Evolutionary conservation across 2,329 filamentous ascomycete species (phyloP), one percentile per base, ranked within the genome.

Genomic region (Aspergillus ruber): DNA sequence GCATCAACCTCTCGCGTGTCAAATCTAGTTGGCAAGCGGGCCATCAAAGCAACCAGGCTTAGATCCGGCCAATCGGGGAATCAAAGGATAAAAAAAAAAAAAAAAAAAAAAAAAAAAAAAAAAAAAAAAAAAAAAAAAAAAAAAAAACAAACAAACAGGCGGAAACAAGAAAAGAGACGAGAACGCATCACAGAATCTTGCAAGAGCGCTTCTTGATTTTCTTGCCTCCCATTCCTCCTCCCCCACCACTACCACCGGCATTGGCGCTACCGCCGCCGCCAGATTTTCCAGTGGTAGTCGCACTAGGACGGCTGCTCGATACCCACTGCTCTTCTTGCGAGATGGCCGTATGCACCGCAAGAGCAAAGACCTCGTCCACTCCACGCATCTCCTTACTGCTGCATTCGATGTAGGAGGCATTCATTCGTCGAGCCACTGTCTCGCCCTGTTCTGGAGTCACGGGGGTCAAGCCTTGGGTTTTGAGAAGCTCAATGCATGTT

Each of bases 401-500:
- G 79, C 93, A 98, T 74, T 98, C 93, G 81, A 95, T 91, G 74
- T 98, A 98, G 63, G 84, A 80, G 10, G 93, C 93, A 54, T 84
- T 84, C 93, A 98, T 98, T 74, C 91, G 93, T 63, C 85, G 81
- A 47, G 93, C 90, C 21, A 98, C 90, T 7, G 82, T 80, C 65
- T 86, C 81, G 54, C 91, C 93, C 71, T 98, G 91, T 60, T 95
- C 88, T 44, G 84, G 83, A 1, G 90, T 96, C 43, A 98, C 91
- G 4, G 93, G 93, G 2, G 91, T 97, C 50, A 98, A 80, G 42
- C 93, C 93, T 70, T 98, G 93, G 13, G 91, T 95, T 74, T 95
- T 96, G 72, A 98, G 88, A 68, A 98, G 90, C 67, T 98, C 93
- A 71, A 97, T 95, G 73, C 93, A 97, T 45, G 90, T 91, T 71